Base-by-base conservation (phyloP, 139 green algal genomes). In the Deuterostichococcus epilithicus region DNA sequence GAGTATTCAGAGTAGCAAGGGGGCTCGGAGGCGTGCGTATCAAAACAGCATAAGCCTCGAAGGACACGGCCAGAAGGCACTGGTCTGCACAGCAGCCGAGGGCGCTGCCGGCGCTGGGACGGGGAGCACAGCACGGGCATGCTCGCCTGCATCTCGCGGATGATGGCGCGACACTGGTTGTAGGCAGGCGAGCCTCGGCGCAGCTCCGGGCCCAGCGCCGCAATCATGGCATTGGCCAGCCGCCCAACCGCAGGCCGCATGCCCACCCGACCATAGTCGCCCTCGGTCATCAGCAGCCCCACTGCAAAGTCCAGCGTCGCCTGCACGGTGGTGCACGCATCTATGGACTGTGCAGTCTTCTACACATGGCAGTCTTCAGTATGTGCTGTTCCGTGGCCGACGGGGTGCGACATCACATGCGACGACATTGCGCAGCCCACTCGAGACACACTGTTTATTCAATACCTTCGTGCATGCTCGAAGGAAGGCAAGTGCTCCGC, bases 171-270 rank as follows among this genome's bases (percentile, higher is more conserved):
- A 82, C 86, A 93, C 23, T 75, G 73, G 34, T 72, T 39, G 82
- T 97, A 97, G 38, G 86, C 76, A 1, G 70, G 28, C 15, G 69
- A 87, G 35, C 92, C 94, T 22, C 90, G 88, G 0, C 73, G 78
- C 47, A 97, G 88, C 72, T 98, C 94, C 5, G 94, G 94, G 0
- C 94, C 94, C 35, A 98, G 84, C 45, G 94, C 86, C 25, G 88
- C 92, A 26, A 98, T 91, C 44, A 93, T 83, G 18, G 94, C 90
- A 72, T 98, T 98, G 65, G 91, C 94, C 36, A 98, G 78, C 32
- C 91, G 90, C 0, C 90, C 94, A n/a, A 87, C 83, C 0, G 80
- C 83, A 10, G 90, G 83, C 20, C 87, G 84, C 52, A 97, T 78
- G 37, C 86, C 85, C 1, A 87, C 80, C 72, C 79, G 71, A 23